These are phyloP conservation scores for Globisporangium takayamanum DNA, from an alignment of 352 stramenopile species.

Conservation along the genomic window DNA sequence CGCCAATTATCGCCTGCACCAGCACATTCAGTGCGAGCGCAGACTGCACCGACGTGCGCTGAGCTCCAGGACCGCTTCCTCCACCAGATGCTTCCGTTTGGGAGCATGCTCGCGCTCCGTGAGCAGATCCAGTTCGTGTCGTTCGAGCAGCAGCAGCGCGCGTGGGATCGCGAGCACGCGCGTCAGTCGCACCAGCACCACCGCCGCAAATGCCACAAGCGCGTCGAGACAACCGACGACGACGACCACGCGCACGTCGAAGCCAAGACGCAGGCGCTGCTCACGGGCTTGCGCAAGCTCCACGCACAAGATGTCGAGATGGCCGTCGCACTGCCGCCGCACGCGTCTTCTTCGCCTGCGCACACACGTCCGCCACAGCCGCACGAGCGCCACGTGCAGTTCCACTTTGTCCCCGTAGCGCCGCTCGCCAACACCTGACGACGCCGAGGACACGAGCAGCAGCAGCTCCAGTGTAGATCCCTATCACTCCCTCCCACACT, in stretches of 20 bases:
- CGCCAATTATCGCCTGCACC: too few species aligned
- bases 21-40: background rate
- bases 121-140: conserved; percentile 46
- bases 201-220: conserved; percentile 7
- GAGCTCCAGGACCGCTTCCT: conserved; percentile 44
- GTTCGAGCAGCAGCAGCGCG: conserved; percentile 24
- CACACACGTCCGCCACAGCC: background rate
- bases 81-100: conserved; percentile 33
- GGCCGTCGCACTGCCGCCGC: background rate
- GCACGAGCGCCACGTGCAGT: conserved; percentile 5
- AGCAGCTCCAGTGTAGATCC: background rate
- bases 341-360: too few species aligned
- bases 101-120: conserved; percentile 30
- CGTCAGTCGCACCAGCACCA: conserved; percentile 8
- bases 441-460: background rate
- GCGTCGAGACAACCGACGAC: conserved; percentile 5
- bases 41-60: conserved; percentile 22
- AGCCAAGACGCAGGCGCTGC: conserved; percentile 29
- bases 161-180: conserved; percentile 5
- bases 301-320: conserved; percentile 39
- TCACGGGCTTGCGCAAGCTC: conserved; percentile 36
- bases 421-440: conserved; percentile 8
- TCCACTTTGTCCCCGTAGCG: conserved; percentile 21
- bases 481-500: background rate
- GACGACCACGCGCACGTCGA: conserved; percentile 10